Conservation (phyloP, 208 protist genomes). For the Leishmania braziliensis region DNA sequence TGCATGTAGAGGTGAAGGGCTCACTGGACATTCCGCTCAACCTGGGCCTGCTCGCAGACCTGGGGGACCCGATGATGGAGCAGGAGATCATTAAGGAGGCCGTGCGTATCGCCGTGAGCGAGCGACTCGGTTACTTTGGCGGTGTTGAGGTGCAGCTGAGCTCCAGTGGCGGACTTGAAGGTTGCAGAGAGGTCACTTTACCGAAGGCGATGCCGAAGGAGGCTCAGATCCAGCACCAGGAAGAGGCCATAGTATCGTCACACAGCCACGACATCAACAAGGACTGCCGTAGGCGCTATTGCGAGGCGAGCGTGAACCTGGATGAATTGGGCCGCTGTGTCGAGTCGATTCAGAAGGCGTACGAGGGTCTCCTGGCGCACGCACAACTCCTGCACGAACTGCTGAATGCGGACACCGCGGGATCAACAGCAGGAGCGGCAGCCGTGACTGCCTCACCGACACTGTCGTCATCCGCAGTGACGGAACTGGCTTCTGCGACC, state of each 20-base stretch:
- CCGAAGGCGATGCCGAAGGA: neutral
- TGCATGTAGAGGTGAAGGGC: conserved; percentile 59
- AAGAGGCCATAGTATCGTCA: neutral
- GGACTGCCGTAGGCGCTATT: conserved; percentile 3
- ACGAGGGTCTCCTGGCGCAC: conserved; percentile 51
- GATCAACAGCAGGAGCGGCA: neutral
- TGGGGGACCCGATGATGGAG: conserved; percentile 66
- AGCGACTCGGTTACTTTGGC: conserved; percentile 74
- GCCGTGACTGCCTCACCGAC: neutral
- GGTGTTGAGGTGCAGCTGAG: conserved; percentile 42
- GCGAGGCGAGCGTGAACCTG: conserved; percentile 34
- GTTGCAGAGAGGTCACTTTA: neutral
- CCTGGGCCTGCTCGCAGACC: conserved; percentile 43
- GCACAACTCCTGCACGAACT: conserved; percentile 46
- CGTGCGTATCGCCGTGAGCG: conserved; percentile 59
- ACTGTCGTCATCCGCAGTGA: neutral
- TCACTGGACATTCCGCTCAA: conserved; percentile 52
- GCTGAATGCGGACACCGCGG: conserved; percentile 5
- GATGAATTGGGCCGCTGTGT: conserved; percentile 55
- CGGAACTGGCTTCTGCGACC: neutral
- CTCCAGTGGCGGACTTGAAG: conserved; percentile 20
- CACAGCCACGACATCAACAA: neutral
- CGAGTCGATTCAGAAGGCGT: conserved; percentile 58
- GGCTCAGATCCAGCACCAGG: neutral
- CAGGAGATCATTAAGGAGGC: conserved; percentile 71